These are phyloP conservation scores for Sporisorium sorghi DNA, from an alignment of 1,284 basidiomycete species.

Conservation along the genomic window DNA sequence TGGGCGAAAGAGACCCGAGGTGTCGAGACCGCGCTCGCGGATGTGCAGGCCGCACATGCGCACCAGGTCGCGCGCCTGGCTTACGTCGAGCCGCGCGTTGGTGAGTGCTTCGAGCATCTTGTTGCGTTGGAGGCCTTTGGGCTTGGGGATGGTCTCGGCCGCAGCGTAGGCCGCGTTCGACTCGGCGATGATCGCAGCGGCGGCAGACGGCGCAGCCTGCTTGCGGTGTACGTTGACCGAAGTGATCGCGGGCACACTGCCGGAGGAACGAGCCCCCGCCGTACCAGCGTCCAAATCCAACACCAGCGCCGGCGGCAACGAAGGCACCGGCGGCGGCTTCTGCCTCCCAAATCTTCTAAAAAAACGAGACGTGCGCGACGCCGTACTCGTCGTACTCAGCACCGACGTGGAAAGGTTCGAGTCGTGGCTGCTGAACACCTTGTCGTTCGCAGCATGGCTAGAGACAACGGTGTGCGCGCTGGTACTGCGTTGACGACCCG, in stretches of 20 bases:
- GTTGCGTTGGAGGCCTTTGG: slow-evolving; percentile 16
- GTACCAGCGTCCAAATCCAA: slow-evolving; percentile 40
- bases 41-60: slow-evolving; percentile 49
- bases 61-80: slow-evolving; percentile 29
- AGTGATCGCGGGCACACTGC: too few relatives aligned
- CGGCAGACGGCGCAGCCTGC: slow-evolving; percentile 15
- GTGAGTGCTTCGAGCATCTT: slow-evolving; percentile 45
- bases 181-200: slow-evolving; percentile 41
- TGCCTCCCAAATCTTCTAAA: slow-evolving; percentile 27
- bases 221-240: background rate
- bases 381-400: slow-evolving; percentile 19
- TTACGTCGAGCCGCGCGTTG: slow-evolving; percentile 43
- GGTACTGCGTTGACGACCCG: background rate
- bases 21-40: slow-evolving; percentile 55
- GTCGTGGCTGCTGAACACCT: slow-evolving; percentile 17
- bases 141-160: slow-evolving; percentile 22
- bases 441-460: slow-evolving; percentile 7
- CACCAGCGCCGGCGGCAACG: slow-evolving; percentile 39
- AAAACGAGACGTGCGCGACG: slow-evolving; percentile 35
- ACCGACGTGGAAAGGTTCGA: slow-evolving; percentile 36
- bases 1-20: slow-evolving; percentile 56
- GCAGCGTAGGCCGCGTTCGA: slow-evolving; percentile 34
- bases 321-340: slow-evolving; percentile 36
- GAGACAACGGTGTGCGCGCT: background rate
- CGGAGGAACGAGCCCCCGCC: slow-evolving; percentile 16